Evolutionary conservation across 2,329 filamentous ascomycete species (phyloP).

Genomic region (Albifimbria verrucaria): DNA sequence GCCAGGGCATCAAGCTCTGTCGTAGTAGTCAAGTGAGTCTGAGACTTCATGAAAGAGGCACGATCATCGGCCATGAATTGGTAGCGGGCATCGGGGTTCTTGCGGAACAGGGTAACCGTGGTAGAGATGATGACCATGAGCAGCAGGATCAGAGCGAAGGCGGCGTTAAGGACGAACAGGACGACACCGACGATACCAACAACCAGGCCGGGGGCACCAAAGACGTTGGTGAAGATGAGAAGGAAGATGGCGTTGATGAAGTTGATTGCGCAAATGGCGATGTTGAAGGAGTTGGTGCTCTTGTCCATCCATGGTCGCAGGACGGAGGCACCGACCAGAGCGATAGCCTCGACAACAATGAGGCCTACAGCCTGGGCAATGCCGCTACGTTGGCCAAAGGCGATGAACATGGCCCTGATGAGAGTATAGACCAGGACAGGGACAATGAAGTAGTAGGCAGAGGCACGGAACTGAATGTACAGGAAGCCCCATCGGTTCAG

Average conservation of each 20-base stretch:
- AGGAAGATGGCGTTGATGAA: slow-evolving; percentile 89
- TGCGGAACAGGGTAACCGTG: slow-evolving; percentile 71
- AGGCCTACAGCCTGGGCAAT: slow-evolving; percentile 78
- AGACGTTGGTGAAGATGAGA: slow-evolving; percentile 82
- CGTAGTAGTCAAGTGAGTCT: slow-evolving; percentile 70
- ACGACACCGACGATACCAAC: slow-evolving; percentile 85
- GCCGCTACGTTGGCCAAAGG: slow-evolving; percentile 68
- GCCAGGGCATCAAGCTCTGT: slow-evolving; percentile 89
- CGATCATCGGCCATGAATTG: slow-evolving; percentile 96
- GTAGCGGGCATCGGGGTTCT: slow-evolving; percentile 93
- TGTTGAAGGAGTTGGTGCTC: slow-evolving; percentile 96
- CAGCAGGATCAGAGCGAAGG: slow-evolving; percentile 77
- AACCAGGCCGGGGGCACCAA: slow-evolving; percentile 78
- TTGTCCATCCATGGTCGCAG: slow-evolving; percentile 98
- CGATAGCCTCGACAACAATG: slow-evolving; percentile 75
- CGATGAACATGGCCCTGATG: slow-evolving; percentile 88
- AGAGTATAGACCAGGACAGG: slow-evolving; percentile 74
- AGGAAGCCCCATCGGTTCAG: slow-evolving; percentile 98
- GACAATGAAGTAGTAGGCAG: slow-evolving; percentile 92
- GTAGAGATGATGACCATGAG: slow-evolving; percentile 69
- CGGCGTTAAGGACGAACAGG: slow-evolving; percentile 84
- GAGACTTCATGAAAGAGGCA: slow-evolving; percentile 96
- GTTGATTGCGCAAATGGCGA: slow-evolving; percentile 84
- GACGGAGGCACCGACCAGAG: slow-evolving; percentile 74
- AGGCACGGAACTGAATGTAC: slow-evolving; percentile 94